Evolutionary conservation across 306 rosid genomes (phyloP).

Genomic region (Trifolium dubium): DNA sequence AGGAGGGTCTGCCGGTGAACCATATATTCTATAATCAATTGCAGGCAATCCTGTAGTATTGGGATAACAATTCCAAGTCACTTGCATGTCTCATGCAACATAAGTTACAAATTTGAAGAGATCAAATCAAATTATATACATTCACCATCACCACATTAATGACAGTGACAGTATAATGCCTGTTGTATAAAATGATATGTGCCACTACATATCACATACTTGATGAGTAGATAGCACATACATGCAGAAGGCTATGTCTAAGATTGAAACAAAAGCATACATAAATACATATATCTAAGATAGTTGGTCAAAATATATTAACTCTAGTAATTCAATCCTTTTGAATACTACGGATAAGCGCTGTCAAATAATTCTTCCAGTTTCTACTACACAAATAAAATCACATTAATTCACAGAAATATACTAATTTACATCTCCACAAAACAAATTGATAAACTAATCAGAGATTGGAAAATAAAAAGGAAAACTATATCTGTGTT

Average conservation of each 20-base stretch:
- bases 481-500: background rate
- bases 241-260: background rate
- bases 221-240: slow-evolving; percentile 21
- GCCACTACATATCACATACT: slow-evolving; percentile 13
- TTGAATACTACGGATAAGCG: too few species aligned
- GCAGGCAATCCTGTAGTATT: slow-evolving; percentile 98
- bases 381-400: too few species aligned
- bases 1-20: slow-evolving; percentile 89
- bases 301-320: too few species aligned
- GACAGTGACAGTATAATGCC: background rate
- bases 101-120: slow-evolving; percentile 16
- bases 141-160: slow-evolving; percentile 14
- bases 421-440: slow-evolving; percentile 26
- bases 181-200: background rate
- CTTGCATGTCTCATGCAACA: slow-evolving; percentile 63
- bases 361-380: too few species aligned
- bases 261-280: slow-evolving; percentile 9
- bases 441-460: background rate
- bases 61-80: slow-evolving; percentile 98
- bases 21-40: slow-evolving; percentile 92
- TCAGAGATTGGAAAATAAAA: background rate
- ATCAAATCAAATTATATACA: slow-evolving; percentile 32
- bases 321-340: too few species aligned
- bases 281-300: background rate
- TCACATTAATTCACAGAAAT: background rate